Percentiles rank a stretch among this genome's conserved stretches.
Evolutionary conservation across 1,284 basidiomycete species (phyloP).

Genomic region (Trametes sp.): DNA sequence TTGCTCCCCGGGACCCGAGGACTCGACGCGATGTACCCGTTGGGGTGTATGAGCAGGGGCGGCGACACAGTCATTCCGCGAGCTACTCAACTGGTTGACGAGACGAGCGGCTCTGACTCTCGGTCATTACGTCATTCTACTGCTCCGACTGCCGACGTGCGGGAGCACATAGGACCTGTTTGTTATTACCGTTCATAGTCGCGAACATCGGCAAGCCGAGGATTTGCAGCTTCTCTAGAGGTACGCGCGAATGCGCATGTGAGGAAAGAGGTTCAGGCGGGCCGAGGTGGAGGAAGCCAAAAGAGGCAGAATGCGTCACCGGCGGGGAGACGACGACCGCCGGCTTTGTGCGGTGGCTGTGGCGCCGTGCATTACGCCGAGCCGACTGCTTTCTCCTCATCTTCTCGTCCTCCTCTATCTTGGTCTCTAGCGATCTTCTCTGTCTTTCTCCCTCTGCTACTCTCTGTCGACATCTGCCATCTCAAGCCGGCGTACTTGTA

Average conservation of each 20-base stretch:
- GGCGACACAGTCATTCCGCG: too few species aligned
- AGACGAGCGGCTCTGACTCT: constrained; percentile 1
- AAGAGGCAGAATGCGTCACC: constrained; percentile 14
- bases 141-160: neutral
- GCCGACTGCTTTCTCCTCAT: constrained; percentile 3
- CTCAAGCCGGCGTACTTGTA: too few species aligned
- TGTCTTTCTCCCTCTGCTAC: neutral
- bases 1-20: too few species aligned
- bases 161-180: too few species aligned
- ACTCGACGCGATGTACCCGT: too few species aligned
- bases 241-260: neutral
- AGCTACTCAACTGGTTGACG: neutral
- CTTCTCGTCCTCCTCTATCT: neutral
- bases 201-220: too few species aligned
- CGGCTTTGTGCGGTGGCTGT: constrained; percentile 17
- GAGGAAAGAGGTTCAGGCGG: neutral
- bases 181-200: too few species aligned
- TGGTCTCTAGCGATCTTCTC: neutral
- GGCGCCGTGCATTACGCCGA: constrained; percentile 18
- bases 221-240: too few species aligned
- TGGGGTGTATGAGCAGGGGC: too few species aligned
- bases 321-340: neutral
- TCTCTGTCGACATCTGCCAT: neutral
- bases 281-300: constrained; percentile 5
- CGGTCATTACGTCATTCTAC: constrained; percentile 8